A percentile compares a stretch with the other conserved stretches of the same genome.
Conservation (phyloP, 2,329 filamentous ascomycete genomes). For the Epichloe typhina region DNA sequence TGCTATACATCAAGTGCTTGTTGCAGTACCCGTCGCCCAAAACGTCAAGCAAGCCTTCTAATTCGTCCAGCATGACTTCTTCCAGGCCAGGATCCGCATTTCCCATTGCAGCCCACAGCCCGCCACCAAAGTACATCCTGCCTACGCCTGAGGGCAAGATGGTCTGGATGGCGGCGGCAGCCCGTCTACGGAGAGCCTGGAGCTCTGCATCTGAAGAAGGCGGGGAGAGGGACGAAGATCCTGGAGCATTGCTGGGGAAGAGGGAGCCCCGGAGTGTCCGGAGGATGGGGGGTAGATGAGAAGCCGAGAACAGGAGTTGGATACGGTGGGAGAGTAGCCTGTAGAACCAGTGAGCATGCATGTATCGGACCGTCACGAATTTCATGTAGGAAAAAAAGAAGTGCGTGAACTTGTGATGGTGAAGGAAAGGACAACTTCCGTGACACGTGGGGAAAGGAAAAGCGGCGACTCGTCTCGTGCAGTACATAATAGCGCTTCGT, state of each 20-base stretch:
- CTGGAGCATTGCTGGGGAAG: slow-evolving; percentile 75
- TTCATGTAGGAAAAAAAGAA: slow-evolving; percentile 2
- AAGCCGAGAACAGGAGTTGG: slow-evolving; percentile 46
- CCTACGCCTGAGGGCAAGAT: slow-evolving; percentile 34
- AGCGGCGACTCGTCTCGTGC: neutral
- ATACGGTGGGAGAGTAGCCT: slow-evolving; percentile 48
- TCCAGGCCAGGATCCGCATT: slow-evolving; percentile 20
- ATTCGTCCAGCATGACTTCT: slow-evolving; percentile 35
- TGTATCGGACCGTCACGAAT: neutral
- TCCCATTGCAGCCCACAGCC: slow-evolving; percentile 15
- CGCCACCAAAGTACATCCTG: slow-evolving; percentile 37
- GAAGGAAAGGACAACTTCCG: neutral
- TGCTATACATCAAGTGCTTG: slow-evolving; percentile 73
- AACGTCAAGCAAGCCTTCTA: slow-evolving; percentile 56
- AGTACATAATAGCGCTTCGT: neutral
- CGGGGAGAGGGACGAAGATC: slow-evolving; percentile 46
- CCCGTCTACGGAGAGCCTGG: slow-evolving; percentile 49
- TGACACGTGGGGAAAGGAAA: slow-evolving; percentile 3
- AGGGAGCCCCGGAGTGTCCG: slow-evolving; percentile 61
- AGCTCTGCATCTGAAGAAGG: slow-evolving; percentile 47
- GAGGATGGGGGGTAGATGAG: slow-evolving; percentile 52
- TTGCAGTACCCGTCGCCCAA: slow-evolving; percentile 81
- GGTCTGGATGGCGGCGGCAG: slow-evolving; percentile 45
- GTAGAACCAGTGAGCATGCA: slow-evolving; percentile 14
- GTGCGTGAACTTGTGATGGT: slow-evolving; percentile 6